phyloP scores from a whole-genome alignment of 345 rosid species.

The Lepidium sativum region DNA sequence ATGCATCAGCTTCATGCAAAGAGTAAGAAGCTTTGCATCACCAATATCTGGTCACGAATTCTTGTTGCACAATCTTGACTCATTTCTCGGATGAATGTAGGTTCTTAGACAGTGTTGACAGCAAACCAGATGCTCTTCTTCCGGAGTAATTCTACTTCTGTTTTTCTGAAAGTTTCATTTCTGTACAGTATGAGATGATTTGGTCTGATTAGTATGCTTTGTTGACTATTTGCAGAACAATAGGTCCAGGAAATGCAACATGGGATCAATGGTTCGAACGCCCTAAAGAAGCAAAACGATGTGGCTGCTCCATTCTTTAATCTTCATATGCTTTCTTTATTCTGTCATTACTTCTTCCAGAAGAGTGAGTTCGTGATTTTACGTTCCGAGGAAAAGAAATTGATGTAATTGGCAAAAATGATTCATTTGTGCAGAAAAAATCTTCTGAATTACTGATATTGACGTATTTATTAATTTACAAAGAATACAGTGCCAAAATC shows the following conservation, averaged over 20 bases:
- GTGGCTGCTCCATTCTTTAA: conserved; percentile 72
- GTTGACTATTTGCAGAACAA: conserved; percentile 43
- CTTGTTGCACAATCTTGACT: background rate
- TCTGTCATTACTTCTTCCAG: background rate
- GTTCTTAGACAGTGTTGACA: conserved; percentile 46
- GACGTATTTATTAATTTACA: background rate
- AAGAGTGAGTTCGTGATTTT: conserved; percentile 22
- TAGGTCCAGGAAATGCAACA: conserved; percentile 47
- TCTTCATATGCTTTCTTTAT: background rate
- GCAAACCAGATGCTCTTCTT: conserved; percentile 64
- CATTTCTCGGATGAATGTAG: conserved; percentile 28
- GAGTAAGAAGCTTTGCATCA: conserved; percentile 39
- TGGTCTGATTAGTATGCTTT: background rate
- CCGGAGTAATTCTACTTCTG: conserved; percentile 39
- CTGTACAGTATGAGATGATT: background rate
- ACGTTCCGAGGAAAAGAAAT: background rate
- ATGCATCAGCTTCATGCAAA: conserved; percentile 59
- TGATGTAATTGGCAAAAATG: conserved; percentile 17
- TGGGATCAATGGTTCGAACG: conserved; percentile 97
- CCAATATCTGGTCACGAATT: background rate
- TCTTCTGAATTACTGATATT: conserved; percentile 3
- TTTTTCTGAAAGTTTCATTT: background rate
- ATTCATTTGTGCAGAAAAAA: conserved; percentile 30
- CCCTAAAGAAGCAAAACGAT: conserved; percentile 50
- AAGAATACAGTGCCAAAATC: background rate